These are phyloP conservation scores for Taxawa tesnikishii DNA, from an alignment of 2,329 filamentous ascomycete species.

Conservation along the genomic window DNA sequence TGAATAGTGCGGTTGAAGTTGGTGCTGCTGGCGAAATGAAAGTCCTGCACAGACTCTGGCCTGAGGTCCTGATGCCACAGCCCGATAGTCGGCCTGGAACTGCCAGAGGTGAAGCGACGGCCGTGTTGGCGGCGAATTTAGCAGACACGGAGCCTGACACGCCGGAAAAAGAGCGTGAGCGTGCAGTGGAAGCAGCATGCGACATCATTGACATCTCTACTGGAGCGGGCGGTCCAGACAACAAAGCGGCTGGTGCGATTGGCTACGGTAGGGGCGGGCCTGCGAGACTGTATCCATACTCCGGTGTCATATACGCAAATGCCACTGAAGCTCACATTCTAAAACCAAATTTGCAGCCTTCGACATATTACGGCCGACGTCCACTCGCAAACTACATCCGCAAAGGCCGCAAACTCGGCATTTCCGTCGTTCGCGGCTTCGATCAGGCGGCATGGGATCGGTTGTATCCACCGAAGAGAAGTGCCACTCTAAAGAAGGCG, in stretches of 20 bases:
- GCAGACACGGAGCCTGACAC: constrained; percentile 23
- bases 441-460: constrained; percentile 65
- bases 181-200: constrained; percentile 30
- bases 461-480: constrained; percentile 45
- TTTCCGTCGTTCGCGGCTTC: constrained; percentile 84
- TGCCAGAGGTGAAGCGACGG: constrained; percentile 13
- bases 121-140: constrained; percentile 6
- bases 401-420: constrained; percentile 70
- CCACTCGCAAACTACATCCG: constrained; percentile 71
- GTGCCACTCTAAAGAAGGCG: constrained; percentile 27
- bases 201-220: constrained; percentile 36
- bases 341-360: constrained; percentile 74
- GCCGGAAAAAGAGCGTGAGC: constrained; percentile 29
- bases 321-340: constrained; percentile 66
- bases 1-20: constrained; percentile 81
- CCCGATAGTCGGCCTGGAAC: constrained; percentile 29
- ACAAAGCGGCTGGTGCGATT: constrained; percentile 33
- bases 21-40: constrained; percentile 87
- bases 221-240: constrained; percentile 31
- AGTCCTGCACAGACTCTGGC: constrained; percentile 73
- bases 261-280: constrained; percentile 29
- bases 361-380: constrained; percentile 68
- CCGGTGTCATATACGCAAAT: constrained; percentile 81
- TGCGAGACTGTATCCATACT: constrained; percentile 53
- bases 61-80: constrained; percentile 48